Conservation (phyloP, 441 rosid species). For the Adansonia rubrostipa region DNA sequence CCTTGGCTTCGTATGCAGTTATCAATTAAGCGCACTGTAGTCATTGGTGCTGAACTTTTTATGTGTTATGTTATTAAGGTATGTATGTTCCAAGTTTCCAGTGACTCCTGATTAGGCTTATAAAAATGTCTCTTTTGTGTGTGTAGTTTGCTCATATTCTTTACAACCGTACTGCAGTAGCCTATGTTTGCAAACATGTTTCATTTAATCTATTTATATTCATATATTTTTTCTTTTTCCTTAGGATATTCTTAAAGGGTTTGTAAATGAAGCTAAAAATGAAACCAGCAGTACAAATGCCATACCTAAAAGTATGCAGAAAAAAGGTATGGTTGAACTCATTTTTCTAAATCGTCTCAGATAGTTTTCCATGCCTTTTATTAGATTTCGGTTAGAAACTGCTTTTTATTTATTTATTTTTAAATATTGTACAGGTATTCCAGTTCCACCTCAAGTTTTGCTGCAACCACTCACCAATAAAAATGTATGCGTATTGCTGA, state of each 20-base stretch:
- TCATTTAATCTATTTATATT: constrained; percentile 18
- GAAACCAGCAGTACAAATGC: constrained; percentile 36
- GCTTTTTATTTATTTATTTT: background rate
- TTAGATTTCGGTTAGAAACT: constrained; percentile 22
- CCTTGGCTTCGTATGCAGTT: background rate
- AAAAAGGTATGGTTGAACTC: constrained; percentile 48
- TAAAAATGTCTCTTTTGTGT: background rate
- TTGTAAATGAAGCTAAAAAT: constrained; percentile 45
- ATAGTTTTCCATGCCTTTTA: constrained; percentile 23
- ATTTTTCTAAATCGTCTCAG: constrained; percentile 21
- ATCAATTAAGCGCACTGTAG: background rate
- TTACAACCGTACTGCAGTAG: background rate
- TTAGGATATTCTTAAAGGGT: constrained; percentile 50
- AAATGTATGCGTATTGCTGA: constrained; percentile 49
- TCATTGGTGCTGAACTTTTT: constrained; percentile 10
- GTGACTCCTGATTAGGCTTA: background rate
- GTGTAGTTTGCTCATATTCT: background rate
- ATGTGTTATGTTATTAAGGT: background rate
- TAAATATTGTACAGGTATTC: constrained; percentile 42
- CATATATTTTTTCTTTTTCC: constrained; percentile 22
- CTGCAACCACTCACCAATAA: constrained; percentile 38
- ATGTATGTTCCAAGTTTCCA: background rate
- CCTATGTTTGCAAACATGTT: constrained; percentile 10
- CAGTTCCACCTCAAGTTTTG: constrained; percentile 42
- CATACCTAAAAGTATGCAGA: constrained; percentile 30